Evolutionary conservation across 192 early-diverging fungal genomes (phyloP).

Genomic region (Diversispora epigaea): DNA sequence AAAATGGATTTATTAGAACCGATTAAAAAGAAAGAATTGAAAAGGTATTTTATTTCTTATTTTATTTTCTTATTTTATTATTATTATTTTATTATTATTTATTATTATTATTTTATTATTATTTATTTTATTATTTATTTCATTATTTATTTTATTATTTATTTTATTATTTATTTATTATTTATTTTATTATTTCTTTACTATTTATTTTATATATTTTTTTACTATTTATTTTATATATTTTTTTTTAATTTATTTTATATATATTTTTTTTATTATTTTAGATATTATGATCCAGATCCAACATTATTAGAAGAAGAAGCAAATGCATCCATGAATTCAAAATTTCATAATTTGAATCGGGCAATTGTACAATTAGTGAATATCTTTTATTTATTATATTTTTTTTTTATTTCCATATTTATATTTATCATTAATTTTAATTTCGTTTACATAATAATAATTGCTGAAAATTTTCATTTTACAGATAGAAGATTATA

Average conservation of each 20-base stretch:
- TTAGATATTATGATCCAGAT: conserved; percentile 89
- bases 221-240: not conserved
- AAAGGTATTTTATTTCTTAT: conserved; percentile 37
- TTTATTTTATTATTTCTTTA: not conserved
- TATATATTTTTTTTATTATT: not conserved
- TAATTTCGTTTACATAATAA: not conserved
- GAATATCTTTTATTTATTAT: conserved; percentile 2
- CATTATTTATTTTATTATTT: not conserved
- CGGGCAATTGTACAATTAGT: conserved; percentile 83
- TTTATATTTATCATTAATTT: not conserved
- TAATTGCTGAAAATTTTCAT: too few species aligned
- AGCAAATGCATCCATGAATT: conserved; percentile 68
- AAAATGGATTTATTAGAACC: conserved; percentile 92
- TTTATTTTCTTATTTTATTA: not conserved
- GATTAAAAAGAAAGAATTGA: conserved; percentile 63
- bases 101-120: not conserved
- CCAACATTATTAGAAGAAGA: conserved; percentile 82
- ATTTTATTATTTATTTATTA: not conserved
- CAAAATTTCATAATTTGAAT: conserved; percentile 84
- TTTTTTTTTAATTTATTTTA: conserved; percentile 34
- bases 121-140: conserved; percentile 18
- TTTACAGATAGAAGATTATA: conserved; percentile 86
- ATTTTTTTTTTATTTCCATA: not conserved
- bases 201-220: not conserved
- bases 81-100: not conserved